phyloP scores from a whole-genome alignment of 768 basidiomycete genomes.

The Gloeostereum incarnatum region DNA sequence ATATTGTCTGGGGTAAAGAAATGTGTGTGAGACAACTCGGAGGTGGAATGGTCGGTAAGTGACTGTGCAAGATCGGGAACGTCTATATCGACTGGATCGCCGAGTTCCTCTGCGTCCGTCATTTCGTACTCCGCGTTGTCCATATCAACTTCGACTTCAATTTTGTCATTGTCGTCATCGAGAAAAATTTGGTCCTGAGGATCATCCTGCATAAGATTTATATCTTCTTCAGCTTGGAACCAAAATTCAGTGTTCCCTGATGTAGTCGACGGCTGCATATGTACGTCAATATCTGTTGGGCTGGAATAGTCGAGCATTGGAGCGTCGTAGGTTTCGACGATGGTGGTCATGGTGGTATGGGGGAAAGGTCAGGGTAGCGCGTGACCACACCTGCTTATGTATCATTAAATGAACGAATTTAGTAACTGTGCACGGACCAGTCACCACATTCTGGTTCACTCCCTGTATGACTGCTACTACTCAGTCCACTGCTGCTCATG shows the following conservation, averaged over 20 bases:
- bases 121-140: slow-evolving; percentile 18
- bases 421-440: neutral
- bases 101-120: slow-evolving; percentile 16
- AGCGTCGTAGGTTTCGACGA: slow-evolving; percentile 49
- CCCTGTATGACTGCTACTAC: neutral
- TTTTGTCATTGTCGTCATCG: slow-evolving; percentile 21
- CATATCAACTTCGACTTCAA: slow-evolving; percentile 60
- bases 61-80: slow-evolving; percentile 26
- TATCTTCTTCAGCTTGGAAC: slow-evolving; percentile 40
- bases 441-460: neutral
- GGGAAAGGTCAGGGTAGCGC: slow-evolving; percentile 8
- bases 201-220: slow-evolving; percentile 64
- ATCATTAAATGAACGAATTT: too few relatives aligned
- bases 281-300: slow-evolving; percentile 46
- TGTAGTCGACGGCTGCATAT: slow-evolving; percentile 45
- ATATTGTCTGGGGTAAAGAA: neutral
- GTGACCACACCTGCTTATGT: too few relatives aligned
- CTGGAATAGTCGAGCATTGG: slow-evolving; percentile 54
- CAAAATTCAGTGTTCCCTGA: too few relatives aligned
- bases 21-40: slow-evolving; percentile 8
- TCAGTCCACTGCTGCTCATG: slow-evolving; percentile 31
- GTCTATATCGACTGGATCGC: slow-evolving; percentile 27
- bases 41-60: slow-evolving; percentile 12
- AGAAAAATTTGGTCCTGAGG: slow-evolving; percentile 14
- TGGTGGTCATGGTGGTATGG: slow-evolving; percentile 22